Evolutionary conservation across 345 rosid species (phyloP).

Genomic region (Acer yangbiense): DNA sequence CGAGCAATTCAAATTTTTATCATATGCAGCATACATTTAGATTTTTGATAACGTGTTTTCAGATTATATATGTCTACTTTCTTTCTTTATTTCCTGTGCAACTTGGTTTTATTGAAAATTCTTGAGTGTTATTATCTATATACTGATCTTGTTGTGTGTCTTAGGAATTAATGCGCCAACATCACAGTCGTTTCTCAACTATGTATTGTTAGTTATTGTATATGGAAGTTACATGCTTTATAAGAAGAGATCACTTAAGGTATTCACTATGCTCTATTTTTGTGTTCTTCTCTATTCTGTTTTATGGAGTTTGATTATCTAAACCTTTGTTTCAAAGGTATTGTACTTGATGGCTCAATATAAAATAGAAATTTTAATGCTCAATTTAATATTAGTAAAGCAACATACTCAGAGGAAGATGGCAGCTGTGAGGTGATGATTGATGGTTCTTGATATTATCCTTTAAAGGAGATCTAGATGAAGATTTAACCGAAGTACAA

Average conservation of each 20-base stretch:
- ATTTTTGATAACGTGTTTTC: not conserved
- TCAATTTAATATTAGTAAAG: not conserved
- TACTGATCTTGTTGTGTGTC: not conserved
- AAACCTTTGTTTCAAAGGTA: not conserved
- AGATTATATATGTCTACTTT: not conserved
- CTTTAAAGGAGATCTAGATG: slow-evolving; percentile 3
- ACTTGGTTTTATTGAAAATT: not conserved
- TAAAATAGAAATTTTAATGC: not conserved
- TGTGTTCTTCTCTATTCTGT: not conserved
- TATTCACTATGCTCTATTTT: slow-evolving; percentile 12
- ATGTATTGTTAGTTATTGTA: slow-evolving; percentile 42
- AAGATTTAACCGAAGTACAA: not conserved
- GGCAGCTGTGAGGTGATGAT: not conserved
- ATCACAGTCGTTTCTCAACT: slow-evolving; percentile 52
- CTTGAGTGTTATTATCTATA: not conserved
- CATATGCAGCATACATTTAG: not conserved
- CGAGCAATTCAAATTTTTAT: not conserved
- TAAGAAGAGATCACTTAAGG: slow-evolving; percentile 41
- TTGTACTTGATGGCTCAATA: not conserved
- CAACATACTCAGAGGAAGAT: not conserved
- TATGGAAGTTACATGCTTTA: slow-evolving; percentile 45
- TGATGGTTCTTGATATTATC: not conserved
- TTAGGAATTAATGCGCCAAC: slow-evolving; percentile 54
- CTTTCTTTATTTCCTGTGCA: not conserved
- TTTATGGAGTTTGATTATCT: too few species aligned